A percentile compares a stretch with the other conserved stretches of the same genome.
Conservation (phyloP, 2,329 filamentous ascomycete species). For the Rhynchosporium secalis region DNA sequence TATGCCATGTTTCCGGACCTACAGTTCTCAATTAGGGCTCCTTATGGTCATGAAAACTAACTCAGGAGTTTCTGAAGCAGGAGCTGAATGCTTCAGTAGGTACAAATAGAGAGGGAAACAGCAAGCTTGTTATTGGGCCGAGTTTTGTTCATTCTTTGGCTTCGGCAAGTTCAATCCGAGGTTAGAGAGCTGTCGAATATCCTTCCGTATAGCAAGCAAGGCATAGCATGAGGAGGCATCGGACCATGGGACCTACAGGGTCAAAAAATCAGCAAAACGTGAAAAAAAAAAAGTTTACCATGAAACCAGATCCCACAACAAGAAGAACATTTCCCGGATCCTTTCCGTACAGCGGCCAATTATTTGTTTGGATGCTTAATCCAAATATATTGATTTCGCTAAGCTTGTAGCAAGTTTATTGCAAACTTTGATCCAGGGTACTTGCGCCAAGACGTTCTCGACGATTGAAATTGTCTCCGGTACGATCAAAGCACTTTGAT, state of each 20-base stretch:
- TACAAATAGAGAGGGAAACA: too few relatives aligned
- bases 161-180: not conserved
- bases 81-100: too few relatives aligned
- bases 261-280: not conserved
- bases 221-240: not conserved
- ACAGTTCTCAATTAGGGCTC: too few relatives aligned
- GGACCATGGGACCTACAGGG: not conserved
- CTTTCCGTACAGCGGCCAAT: not conserved
- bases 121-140: too few relatives aligned
- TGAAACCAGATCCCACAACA: not conserved
- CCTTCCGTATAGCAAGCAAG: not conserved
- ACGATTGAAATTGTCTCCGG: not conserved
- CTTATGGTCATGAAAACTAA: too few relatives aligned
- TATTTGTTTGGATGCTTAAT: not conserved
- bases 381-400: not conserved
- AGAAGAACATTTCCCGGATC: not conserved
- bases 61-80: too few relatives aligned
- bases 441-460: not conserved
- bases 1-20: too few relatives aligned
- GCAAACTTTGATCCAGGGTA: not conserved
- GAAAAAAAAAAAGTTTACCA: not conserved
- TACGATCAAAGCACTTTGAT: not conserved
- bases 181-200: not conserved
- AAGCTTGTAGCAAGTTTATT: not conserved
- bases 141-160: too few relatives aligned